Base-by-base conservation (phyloP, 2,329 filamentous ascomycete species). In the Pseudogymnoascus sp. region DNA sequence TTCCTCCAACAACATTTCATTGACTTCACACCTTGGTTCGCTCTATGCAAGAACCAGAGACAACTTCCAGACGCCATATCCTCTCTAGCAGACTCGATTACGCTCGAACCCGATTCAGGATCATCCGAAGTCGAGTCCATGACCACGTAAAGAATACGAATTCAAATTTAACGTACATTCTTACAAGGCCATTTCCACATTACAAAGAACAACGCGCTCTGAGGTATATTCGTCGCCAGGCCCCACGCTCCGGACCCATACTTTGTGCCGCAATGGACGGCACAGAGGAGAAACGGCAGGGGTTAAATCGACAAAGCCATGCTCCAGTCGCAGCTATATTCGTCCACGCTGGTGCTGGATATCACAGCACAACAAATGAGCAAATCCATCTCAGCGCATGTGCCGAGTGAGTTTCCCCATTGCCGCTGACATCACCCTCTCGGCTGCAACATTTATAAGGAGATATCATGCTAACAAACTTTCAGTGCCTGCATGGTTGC, bases 301-400 rank as follows among this genome's bases (percentile, higher is more conserved):
- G 26, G 47, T 31, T 36, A 36, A 36, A 5, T 61, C 54, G 36
- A 17, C 60, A 62, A 61, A 29, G 24, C 26, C 59, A 37, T n/a
- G 31, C 50, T n/a, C 59, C 13, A 66, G 76, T 85, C 8, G 85
- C 85, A 62, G 92, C 91, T 63, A 93, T 99, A 60, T 97, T 96
- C 73, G 87, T 99, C 47, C 94, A 99, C 74, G 94, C 93, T 37
- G 94, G 94, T 35, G 94, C 94, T 13, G 94, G 94, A 3, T 99
- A 90, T 69, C 94, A 99, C 73, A 97, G 92, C 71, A 79, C 84
- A 24, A 84, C 89, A 63, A 97, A 97, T 71, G 92, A 99, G 72
- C 79, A 81, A 61, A 80, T 89, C 37, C 94, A 99, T 71, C 82
- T 99, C 8, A 81, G 87, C 69, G 92, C 92, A 41, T 97, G 94